These are phyloP conservation scores for Huiozyma naganishii DNA, from an alignment of 805 yeast genomes.

Conservation along the genomic window DNA sequence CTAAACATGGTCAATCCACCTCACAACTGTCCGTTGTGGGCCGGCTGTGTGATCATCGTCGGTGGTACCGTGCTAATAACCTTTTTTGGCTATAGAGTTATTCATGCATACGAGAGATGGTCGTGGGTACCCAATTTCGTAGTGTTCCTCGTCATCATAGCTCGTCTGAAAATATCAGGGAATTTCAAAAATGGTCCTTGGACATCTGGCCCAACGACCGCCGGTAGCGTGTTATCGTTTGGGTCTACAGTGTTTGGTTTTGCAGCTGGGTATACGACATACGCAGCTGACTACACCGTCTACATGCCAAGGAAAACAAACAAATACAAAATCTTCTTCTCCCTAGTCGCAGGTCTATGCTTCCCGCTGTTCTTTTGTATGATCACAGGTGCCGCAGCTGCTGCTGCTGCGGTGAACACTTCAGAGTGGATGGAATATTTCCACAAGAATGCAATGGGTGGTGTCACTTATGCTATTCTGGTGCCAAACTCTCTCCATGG, in stretches of 20 bases:
- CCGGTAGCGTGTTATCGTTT: constrained; percentile 66
- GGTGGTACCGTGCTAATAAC: constrained; percentile 60
- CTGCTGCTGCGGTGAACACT: constrained; percentile 47
- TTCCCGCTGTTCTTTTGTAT: constrained; percentile 60
- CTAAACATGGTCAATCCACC: constrained; percentile 58
- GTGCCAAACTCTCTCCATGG: constrained; percentile 73
- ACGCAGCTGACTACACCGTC: constrained; percentile 84
- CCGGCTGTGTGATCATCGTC: constrained; percentile 68
- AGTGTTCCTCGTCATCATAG: constrained; percentile 68
- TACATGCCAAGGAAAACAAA: constrained; percentile 65
- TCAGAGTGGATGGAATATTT: constrained; percentile 40
- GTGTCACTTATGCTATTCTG: constrained; percentile 66
- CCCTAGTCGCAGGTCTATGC: constrained; percentile 50
- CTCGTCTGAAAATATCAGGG: constrained; percentile 56
- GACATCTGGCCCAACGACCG: constrained; percentile 49
- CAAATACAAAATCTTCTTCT: constrained; percentile 47
- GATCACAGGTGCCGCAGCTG: constrained; percentile 79
- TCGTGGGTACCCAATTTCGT: constrained; percentile 76
- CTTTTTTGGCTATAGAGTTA: constrained; percentile 73
- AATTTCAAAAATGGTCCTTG: constrained; percentile 47
- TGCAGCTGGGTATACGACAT: constrained; percentile 93
- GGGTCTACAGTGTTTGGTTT: constrained; percentile 80
- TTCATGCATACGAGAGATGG: constrained; percentile 74
- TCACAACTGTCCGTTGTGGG: constrained; percentile 71
- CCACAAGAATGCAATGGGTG: constrained; percentile 54